Evolutionary conservation across 768 basidiomycete genomes (phyloP).

Genomic region (Auricularia sp.): DNA sequence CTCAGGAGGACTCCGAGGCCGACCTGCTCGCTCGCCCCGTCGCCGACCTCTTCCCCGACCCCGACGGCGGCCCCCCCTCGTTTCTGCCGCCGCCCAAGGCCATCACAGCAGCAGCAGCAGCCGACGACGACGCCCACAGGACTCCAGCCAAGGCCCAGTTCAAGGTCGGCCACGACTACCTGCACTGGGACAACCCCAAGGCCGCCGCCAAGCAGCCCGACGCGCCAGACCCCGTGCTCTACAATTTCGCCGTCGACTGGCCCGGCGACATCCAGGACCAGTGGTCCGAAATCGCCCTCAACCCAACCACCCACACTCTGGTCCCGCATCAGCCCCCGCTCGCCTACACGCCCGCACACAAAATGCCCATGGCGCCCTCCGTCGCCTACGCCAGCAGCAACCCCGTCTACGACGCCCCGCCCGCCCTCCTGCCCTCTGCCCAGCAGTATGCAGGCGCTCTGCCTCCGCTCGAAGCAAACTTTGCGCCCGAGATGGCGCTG

Average conservation of each 20-base stretch:
- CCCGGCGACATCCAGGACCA: not conserved
- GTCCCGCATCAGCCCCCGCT: not conserved
- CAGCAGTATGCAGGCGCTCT: not conserved
- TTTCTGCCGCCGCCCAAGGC: not conserved
- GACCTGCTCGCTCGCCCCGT: not conserved
- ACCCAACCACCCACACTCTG: not conserved
- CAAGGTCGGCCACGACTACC: not conserved
- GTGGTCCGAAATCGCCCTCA: not conserved
- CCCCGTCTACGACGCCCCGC: not conserved
- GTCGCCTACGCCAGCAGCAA: not conserved
- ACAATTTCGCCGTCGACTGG: not conserved
- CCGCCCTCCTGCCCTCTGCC: not conserved
- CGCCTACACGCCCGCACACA: not conserved
- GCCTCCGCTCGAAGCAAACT: not conserved
- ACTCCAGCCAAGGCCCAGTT: no score
- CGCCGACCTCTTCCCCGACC: not conserved
- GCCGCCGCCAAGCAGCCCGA: not conserved
- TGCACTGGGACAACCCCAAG: not conserved
- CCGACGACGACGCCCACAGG: not conserved
- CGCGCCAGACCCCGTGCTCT: not conserved
- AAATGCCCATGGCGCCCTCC: not conserved
- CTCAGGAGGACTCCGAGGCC: not conserved
- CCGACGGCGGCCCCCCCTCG: not conserved
- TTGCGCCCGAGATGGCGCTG: not conserved
- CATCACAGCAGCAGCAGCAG: not conserved